A percentile compares a stretch with the other conserved stretches of the same genome.
phyloP scores from a whole-genome alignment of 805 yeast genomes.

The Saccharomyces jurei region DNA sequence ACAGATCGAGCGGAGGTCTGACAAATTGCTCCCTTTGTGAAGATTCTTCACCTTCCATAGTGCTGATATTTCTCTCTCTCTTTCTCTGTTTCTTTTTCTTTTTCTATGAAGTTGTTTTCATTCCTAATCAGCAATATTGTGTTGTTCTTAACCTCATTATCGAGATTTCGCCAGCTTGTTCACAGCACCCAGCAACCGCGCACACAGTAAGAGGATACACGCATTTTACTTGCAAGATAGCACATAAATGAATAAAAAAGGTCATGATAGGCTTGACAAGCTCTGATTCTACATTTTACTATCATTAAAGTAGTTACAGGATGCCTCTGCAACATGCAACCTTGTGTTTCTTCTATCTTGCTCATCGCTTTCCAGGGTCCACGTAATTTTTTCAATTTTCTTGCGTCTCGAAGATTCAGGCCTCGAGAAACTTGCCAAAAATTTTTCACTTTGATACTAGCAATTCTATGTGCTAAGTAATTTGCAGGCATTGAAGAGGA shows the following conservation, averaged over 20 bases:
- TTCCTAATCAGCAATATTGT: neutral
- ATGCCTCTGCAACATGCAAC: neutral
- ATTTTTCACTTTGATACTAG: neutral
- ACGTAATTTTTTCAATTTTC: neutral
- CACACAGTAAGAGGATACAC: neutral
- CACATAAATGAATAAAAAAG: neutral
- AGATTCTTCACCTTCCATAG: neutral
- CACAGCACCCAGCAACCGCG: neutral
- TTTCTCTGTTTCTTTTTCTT: neutral
- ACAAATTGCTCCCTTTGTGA: constrained; percentile 7
- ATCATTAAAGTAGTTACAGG: neutral
- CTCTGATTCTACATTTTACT: neutral
- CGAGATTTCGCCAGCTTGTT: neutral
- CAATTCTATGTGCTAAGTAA: neutral
- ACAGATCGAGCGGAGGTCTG: constrained; percentile 32
- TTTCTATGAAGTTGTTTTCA: neutral
- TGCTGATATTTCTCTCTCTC: neutral
- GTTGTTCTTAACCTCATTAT: neutral
- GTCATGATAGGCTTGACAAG: neutral
- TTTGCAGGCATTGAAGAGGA: neutral
- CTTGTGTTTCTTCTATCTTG: neutral
- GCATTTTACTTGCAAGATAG: neutral
- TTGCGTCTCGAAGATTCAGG: neutral
- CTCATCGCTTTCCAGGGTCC: neutral
- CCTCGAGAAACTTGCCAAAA: neutral